Evolutionary conservation across 177 flowering plant species (phyloP), one percentile per base, ranked within the genome.

Genomic region (Vitis hybrid): DNA sequence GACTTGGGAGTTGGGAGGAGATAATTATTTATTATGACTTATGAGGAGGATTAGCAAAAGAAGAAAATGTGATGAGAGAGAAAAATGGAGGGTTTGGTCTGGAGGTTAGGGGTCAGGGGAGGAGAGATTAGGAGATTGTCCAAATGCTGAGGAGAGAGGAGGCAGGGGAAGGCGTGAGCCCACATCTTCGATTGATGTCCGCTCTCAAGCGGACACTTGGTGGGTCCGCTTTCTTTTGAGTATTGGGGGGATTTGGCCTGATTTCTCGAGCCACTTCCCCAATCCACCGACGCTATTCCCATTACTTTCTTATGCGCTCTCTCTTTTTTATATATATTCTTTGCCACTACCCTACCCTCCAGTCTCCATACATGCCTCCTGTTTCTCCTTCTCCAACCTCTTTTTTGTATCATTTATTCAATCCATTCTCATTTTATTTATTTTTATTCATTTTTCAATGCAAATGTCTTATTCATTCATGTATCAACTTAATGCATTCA

Each of bases 91-190:
- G 78, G 21, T 14, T 62, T 67, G 74, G 78, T 75, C 72, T 75
- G 74, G 40, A 60, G 78, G 74, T 75, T 75, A 67, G 74, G 75
- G 71, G 62, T 75, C 78, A 70, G 16, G 74, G 35, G 59, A 16
- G 59, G 21, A 8, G 52, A 19, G 73, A 70, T 65, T 64, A 70
- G 35, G 73, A 60, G 69, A 64, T 40, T 35, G 75, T 60, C 58
- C 32, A 49, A 56, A 32, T 69, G 76, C 60, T 67, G 27, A 75
- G 74, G 56, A 48, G 74, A 48, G 64, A 58, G 78, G 78, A 56
- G 57, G 75, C 75, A 75, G 57, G 66, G 49, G 27, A 16, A 3
- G 30, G 3, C 30, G 55, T 55, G 77, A 51, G 18, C 66, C 74
- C 73, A 55, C 74, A 2, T 10, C 10, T 55, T 24, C 12, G 62